Evolutionary conservation across 331 rosid genomes (phyloP).

Genomic region (Erythrophleum ivorense): DNA sequence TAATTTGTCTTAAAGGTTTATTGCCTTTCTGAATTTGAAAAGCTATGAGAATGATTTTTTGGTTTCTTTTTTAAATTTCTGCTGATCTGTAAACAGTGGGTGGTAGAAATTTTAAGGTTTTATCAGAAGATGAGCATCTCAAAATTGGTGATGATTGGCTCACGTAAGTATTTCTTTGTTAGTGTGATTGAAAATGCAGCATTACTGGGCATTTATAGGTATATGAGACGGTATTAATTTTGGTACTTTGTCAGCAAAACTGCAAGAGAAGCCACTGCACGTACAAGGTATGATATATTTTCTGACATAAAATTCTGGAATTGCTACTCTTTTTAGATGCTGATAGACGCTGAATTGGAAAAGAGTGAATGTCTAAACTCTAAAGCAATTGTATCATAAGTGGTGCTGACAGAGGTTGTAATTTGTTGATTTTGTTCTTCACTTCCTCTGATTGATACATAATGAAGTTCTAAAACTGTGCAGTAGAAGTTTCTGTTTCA

Average conservation of each 20-base stretch:
- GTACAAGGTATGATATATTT: slow-evolving; percentile 45
- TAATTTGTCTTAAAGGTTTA: background rate
- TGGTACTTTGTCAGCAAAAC: slow-evolving; percentile 39
- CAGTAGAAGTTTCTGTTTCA: background rate
- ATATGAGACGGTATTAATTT: slow-evolving; percentile 20
- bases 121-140: slow-evolving; percentile 51
- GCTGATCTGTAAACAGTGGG: slow-evolving; percentile 42
- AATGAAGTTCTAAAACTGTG: slow-evolving; percentile 16
- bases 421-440: background rate
- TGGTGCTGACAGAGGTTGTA: slow-evolving; percentile 15
- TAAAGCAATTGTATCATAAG: background rate
- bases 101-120: slow-evolving; percentile 55
- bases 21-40: slow-evolving; percentile 2
- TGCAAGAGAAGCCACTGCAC: slow-evolving; percentile 35
- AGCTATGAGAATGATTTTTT: background rate
- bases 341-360: background rate
- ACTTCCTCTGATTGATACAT: slow-evolving; percentile 13
- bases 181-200: slow-evolving; percentile 1
- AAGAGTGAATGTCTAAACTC: background rate
- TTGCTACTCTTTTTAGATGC: background rate
- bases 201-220: background rate
- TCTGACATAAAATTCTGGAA: slow-evolving; percentile 2
- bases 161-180: slow-evolving; percentile 44
- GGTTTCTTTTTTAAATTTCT: background rate
- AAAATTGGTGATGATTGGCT: slow-evolving; percentile 47